Base-by-base conservation (phyloP, 192 early-diverging fungal genomes). In the Backusella macrospora region DNA sequence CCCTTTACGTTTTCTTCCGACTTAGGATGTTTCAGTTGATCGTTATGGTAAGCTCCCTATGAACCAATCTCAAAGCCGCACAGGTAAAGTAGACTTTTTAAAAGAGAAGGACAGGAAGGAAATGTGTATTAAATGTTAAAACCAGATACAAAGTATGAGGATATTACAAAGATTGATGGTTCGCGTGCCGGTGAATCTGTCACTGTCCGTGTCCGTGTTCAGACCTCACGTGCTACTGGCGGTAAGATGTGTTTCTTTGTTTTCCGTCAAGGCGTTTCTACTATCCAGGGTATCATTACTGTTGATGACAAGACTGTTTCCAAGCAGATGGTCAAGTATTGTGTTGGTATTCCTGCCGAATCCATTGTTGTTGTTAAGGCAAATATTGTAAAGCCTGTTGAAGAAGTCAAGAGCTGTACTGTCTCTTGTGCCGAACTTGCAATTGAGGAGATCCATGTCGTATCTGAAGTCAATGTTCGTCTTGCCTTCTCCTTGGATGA, bases 321-420 rank as follows among this genome's bases (percentile, higher is more conserved):
- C 91, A 97, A 97, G 87, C 88, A 94, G 65, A 98, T 99, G 95
- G 86, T 97, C 72, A 98, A 97, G 84, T 99, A 92, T 86, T 90
- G 59, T 40, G 37, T 23, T 78, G 92, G 93, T 78, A 90, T 98
- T 65, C 77, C 94, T 26, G 75, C 74, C 63, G 98, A 99, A 79
- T 98, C 97, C 10, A 90, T 99, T 67, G 93, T 99, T 4, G 72
- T 93, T 39, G 87, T 99, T 13, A 90, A 96, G 73, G 98, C 92
- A 43, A 83, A 79, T 37, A 87, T 99, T 37, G 88, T 86, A 21
- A 88, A 91, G 80, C 89, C 95, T 40, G 81, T 82, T 8, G 94
- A 97, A 71, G 90, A 89, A 26, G 91, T 99, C 73, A 93, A 94
- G 84, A 92, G 91, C 77, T 98, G 97, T 82, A 96, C 95, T 43